Percentiles rank a stretch among this genome's conserved stretches.
Evolutionary conservation across 2,329 filamentous ascomycete species (phyloP).

Genomic region (Xylogone sp.): DNA sequence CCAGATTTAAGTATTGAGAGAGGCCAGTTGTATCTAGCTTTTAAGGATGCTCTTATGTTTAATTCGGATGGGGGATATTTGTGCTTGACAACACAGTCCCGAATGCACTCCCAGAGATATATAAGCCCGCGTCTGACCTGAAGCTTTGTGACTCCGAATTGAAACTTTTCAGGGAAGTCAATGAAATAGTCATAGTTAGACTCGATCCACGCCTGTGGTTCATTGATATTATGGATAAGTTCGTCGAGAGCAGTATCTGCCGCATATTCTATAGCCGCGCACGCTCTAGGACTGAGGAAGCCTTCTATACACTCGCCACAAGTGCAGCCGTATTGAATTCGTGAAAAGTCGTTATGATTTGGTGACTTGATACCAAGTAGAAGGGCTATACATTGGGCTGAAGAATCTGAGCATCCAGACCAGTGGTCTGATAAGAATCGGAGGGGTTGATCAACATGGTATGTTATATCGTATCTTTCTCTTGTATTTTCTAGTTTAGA

Average conservation of each 20-base stretch:
- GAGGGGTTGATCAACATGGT: background rate
- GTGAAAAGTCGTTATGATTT: conserved; percentile 6
- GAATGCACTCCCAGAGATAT: conserved; percentile 28
- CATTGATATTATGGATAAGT: conserved; percentile 14
- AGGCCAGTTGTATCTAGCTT: background rate
- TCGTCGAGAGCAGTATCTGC: conserved; percentile 23
- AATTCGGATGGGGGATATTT: conserved; percentile 17
- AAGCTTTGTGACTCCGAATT: conserved; percentile 31
- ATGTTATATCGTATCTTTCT: background rate
- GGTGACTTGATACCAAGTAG: background rate
- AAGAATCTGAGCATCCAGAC: background rate
- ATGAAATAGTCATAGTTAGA: conserved; percentile 12
- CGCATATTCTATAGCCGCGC: conserved; percentile 22
- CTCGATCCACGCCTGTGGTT: conserved; percentile 15
- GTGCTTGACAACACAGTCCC: conserved; percentile 21
- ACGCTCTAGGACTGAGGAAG: conserved; percentile 35
- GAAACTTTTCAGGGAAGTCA: conserved; percentile 17
- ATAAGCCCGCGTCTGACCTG: conserved; percentile 29
- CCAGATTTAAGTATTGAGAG: background rate
- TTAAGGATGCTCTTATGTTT: background rate
- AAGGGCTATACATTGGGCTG: background rate
- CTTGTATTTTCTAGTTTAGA: conserved; percentile 22
- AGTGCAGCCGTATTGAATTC: conserved; percentile 33
- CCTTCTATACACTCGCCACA: conserved; percentile 33
- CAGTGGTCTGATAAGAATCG: background rate